Conservation (phyloP, 495 filamentous ascomycete species). For the Monascus purpureus region DNA sequence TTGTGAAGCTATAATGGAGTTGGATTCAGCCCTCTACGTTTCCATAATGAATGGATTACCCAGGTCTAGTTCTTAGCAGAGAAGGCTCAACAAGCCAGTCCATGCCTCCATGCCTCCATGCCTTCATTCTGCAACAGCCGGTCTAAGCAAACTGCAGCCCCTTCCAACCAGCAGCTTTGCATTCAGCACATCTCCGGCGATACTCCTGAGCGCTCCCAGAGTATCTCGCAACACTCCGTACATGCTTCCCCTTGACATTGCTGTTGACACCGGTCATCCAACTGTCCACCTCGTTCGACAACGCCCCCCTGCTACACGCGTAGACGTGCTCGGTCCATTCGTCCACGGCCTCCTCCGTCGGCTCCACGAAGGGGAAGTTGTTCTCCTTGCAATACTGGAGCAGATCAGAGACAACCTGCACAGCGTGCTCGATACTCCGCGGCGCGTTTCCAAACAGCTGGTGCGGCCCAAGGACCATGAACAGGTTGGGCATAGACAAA, state of each 20-base stretch:
- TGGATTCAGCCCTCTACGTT: no score
- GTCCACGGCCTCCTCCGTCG: conserved; percentile 5
- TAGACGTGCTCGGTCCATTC: conserved; percentile 16
- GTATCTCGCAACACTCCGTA: conserved; percentile 20
- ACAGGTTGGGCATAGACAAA: conserved; percentile 11
- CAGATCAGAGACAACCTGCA: conserved; percentile 5
- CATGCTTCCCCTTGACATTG: conserved; percentile 20
- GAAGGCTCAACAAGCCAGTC: no score
- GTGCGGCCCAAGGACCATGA: conserved; percentile 15
- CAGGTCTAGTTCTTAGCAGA: no score
- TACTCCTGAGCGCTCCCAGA: conserved; percentile 10
- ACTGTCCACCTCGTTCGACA: no score
- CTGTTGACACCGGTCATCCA: conserved; percentile 30
- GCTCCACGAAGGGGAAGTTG: conserved; percentile 5
- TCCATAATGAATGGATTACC: no score
- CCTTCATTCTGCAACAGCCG: no score
- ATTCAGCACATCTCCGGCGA: conserved; percentile 9
- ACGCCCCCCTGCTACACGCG: no score
- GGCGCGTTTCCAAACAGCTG: conserved; percentile 31
- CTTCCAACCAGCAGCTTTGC: conserved; percentile 8
- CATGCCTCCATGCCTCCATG: no score
- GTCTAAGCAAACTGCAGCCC: conserved; percentile 4
- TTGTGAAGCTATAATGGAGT: no score
- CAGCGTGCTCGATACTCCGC: conserved; percentile 24
- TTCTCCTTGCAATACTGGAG: conserved; percentile 6